phyloP scores from a whole-genome alignment of 129 eudicot genomes.

The Smallanthus sonchifolius region DNA sequence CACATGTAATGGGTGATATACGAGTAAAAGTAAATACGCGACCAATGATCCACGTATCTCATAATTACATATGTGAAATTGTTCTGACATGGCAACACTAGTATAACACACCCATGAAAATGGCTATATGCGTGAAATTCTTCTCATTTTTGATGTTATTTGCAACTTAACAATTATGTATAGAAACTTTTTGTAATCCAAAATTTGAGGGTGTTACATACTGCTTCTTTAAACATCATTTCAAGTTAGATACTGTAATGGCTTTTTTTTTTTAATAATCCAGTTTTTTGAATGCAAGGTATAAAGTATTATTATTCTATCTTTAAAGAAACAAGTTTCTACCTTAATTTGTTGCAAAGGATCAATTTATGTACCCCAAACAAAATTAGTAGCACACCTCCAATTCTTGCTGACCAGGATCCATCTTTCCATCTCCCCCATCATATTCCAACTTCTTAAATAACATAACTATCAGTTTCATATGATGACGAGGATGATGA shows the following conservation, averaged over 20 bases:
- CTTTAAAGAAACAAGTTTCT: slow-evolving; percentile 22
- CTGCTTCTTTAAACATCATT: slow-evolving; percentile 30
- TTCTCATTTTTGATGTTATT: neutral
- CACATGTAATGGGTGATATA: too few species aligned
- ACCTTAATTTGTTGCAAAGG: slow-evolving; percentile 25
- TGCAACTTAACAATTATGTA: neutral
- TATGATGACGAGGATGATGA: slow-evolving; percentile 14
- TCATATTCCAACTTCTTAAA: slow-evolving; percentile 6
- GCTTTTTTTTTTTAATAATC: slow-evolving; percentile 1
- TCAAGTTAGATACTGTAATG: slow-evolving; percentile 18
- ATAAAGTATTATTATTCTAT: slow-evolving; percentile 21
- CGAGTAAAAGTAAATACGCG: too few species aligned
- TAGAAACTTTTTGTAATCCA: neutral
- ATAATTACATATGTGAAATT: too few species aligned
- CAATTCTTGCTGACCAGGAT: slow-evolving; percentile 11
- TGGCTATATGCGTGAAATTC: too few species aligned
- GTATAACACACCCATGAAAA: too few species aligned
- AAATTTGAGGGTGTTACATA: neutral
- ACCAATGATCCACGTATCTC: too few species aligned
- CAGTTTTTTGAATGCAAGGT: slow-evolving; percentile 19
- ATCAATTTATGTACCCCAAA: slow-evolving; percentile 29
- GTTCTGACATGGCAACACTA: neutral
- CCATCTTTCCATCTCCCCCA: neutral
- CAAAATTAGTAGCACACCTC: slow-evolving; percentile 22
- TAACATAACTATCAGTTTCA: neutral